Percentiles rank a stretch among this genome's conserved stretches.
These are phyloP conservation scores for Xenosphaeropsis pyriputrescens DNA, from an alignment of 2,329 filamentous ascomycete genomes.

Conservation along the genomic window DNA sequence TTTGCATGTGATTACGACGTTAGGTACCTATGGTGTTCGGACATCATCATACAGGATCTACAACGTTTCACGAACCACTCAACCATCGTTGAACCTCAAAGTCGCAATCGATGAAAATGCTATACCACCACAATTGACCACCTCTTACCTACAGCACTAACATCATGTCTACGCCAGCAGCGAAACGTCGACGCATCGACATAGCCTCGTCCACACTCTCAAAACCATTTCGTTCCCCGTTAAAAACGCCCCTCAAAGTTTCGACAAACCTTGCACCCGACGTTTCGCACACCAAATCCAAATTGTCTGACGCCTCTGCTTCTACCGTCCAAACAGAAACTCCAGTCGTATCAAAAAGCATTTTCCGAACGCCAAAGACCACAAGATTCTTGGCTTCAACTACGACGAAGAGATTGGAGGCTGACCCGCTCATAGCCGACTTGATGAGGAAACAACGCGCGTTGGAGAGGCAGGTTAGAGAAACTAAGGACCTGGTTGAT, in stretches of 20 bases:
- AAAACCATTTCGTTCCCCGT: constrained; percentile 60
- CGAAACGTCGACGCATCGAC: constrained; percentile 50
- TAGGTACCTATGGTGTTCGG: too few relatives aligned
- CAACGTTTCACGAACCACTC: too few relatives aligned
- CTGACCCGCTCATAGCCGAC: constrained; percentile 16
- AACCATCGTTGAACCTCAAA: too few relatives aligned
- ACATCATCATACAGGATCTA: too few relatives aligned
- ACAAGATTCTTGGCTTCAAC: constrained; percentile 2
- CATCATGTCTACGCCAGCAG: constrained; percentile 31
- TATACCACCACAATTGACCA: too few relatives aligned
- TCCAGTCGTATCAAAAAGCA: too few relatives aligned
- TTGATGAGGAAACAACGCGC: constrained; percentile 18
- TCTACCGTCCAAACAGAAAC: not conserved
- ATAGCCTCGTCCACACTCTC: constrained; percentile 40
- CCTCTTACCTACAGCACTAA: too few relatives aligned
- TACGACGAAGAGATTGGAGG: constrained; percentile 3
- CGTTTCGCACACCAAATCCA: constrained; percentile 1
- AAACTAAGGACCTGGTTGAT: constrained; percentile 27
- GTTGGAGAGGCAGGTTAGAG: constrained; percentile 14
- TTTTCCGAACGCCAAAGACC: too few relatives aligned
- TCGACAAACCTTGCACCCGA: constrained; percentile 2
- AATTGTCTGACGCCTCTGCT: not conserved
- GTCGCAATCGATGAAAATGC: too few relatives aligned
- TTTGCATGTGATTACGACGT: too few relatives aligned
- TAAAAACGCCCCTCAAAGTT: constrained; percentile 28